Base-by-base conservation (phyloP, 2,329 filamentous ascomycete genomes). In the Cyanodermella asteris region DNA sequence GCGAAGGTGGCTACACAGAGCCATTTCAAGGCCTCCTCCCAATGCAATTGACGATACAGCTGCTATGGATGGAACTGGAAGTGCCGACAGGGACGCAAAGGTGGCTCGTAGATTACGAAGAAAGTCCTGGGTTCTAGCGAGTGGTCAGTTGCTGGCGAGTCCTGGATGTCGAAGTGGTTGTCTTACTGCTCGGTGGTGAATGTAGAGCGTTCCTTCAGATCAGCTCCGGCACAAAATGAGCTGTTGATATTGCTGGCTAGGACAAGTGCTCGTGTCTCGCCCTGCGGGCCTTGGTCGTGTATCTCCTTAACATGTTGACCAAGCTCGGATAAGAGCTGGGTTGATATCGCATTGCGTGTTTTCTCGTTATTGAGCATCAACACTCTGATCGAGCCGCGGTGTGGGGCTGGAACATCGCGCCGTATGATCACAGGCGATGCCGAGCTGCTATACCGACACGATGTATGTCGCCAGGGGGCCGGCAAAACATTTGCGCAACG, bases 201-300 rank as follows among this genome's bases (percentile, higher is more conserved):
- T 4, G 60, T 64, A 30, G 64, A 62, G 15, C 84, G 59, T 56
- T 93, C 84, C 45, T 93, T 94, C 40, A 97, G 51, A 44, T 97
- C 87, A 4, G 87, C 87, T 18, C 87, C 87, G 0, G 87, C 80
- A 49, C 87, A 97, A 48, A 97, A 97, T 39, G 71, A 74, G 13
- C 66, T 59, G 38, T 93, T 78, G n/a, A 78, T 63, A 20, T 78
- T 77, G 41, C 77, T 90, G 7, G 78, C 75, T 10, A 97, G 39
- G 20, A 97, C 66, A 36, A 97, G 47, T 3, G 77, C 84, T 35
- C 87, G 58, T 10, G 82, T 93, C 9, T 24, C 29, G 2, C 16
- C 5, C 2, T 29, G 29, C 2, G 30, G 11, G 6, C 8, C n/a
- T 16, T 56, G 49, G 4, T 63, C 64, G 28, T 73, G 65, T 22